Evolutionary conservation across 2,329 filamentous ascomycete species (phyloP).

Genomic region (Pseudogymnoascus sp.): DNA sequence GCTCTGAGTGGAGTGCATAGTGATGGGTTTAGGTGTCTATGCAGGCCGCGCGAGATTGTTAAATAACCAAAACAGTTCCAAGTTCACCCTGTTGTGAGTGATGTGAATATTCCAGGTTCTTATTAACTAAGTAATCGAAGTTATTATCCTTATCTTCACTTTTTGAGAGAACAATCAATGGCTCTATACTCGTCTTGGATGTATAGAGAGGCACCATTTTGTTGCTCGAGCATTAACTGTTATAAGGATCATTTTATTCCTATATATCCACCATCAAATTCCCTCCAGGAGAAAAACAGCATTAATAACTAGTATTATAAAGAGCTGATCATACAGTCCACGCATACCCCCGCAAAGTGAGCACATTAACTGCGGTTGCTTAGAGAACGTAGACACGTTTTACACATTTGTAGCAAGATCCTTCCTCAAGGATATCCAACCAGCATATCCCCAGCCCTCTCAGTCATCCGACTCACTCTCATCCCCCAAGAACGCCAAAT

Average conservation of each 20-base stretch:
- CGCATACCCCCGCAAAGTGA: background rate
- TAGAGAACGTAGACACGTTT: background rate
- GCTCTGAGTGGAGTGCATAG: conserved; percentile 12
- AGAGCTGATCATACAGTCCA: background rate
- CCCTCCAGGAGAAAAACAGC: background rate
- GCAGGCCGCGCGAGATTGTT: background rate
- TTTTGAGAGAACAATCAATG: too few species aligned
- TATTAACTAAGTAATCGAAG: too few species aligned
- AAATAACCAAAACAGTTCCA: background rate
- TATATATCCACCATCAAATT: background rate
- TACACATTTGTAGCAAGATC: background rate
- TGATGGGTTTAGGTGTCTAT: background rate
- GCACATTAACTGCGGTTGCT: background rate
- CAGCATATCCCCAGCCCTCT: background rate
- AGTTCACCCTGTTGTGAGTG: background rate
- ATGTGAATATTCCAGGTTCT: background rate
- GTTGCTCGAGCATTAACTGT: background rate
- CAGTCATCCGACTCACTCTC: conserved; percentile 49
- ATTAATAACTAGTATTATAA: background rate
- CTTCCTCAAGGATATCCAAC: background rate
- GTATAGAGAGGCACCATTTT: background rate
- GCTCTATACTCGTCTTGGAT: too few species aligned
- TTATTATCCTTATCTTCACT: too few species aligned
- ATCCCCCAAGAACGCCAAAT: conserved; percentile 58
- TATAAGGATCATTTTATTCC: background rate